Conservation (phyloP, 2,329 filamentous ascomycete species). For the Xylaria sp. region DNA sequence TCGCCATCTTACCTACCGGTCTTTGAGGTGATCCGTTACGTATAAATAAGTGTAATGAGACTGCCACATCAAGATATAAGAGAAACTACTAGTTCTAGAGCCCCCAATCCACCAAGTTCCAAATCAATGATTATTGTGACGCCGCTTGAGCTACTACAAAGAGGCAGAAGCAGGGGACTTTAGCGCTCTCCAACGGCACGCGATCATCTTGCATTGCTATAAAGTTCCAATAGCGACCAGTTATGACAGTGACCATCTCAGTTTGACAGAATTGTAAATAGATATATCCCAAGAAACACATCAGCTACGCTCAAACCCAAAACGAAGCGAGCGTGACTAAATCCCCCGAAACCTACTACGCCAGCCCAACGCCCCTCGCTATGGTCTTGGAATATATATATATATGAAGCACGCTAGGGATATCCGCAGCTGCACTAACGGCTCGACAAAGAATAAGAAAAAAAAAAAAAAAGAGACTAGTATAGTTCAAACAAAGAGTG, state of each 20-base stretch:
- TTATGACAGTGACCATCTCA: neutral
- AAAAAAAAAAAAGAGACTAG: neutral
- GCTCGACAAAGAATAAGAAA: neutral
- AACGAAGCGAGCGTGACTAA: conserved; percentile 15
- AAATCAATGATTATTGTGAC: neutral
- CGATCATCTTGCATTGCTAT: neutral
- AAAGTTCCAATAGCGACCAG: neutral
- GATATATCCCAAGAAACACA: conserved; percentile 18
- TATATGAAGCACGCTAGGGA: conserved; percentile 14
- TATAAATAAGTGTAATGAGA: neutral
- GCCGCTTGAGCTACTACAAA: neutral
- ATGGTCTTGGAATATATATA: conserved; percentile 21
- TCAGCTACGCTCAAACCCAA: conserved; percentile 17
- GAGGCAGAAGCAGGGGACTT: neutral
- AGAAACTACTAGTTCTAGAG: neutral
- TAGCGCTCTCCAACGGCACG: neutral
- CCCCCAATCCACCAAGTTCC: neutral
- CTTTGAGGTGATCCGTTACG: neutral
- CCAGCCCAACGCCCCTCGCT: conserved; percentile 37
- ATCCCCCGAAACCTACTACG: conserved; percentile 1
- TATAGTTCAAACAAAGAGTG: neutral
- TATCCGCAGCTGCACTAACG: conserved; percentile 17
- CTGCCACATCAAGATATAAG: no score
- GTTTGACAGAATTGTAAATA: neutral
- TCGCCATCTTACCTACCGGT: no score